Evolutionary conservation across 163 green algal genomes (phyloP), one percentile per base, ranked within the genome.

Genomic region (Scenedesmus sp.): DNA sequence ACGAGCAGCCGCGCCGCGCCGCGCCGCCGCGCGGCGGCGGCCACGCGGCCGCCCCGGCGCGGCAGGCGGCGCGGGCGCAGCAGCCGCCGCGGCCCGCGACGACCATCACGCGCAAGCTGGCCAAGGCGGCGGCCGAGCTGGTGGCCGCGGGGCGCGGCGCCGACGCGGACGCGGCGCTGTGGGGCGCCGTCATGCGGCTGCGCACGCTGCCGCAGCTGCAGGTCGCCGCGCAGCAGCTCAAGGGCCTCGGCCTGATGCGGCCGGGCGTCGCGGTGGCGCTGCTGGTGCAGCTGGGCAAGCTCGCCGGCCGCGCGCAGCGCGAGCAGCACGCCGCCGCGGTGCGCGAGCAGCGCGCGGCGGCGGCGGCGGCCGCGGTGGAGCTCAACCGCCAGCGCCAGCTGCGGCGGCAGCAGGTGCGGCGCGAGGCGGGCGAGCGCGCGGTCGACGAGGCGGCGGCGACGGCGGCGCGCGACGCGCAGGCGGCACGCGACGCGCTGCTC

Each of bases 201-300:
- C 29, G 24, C 7, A 34, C 45, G 1, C 22, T 71, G 20, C 6
- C 48, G 18, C 20, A 50, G 44, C 45, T 80, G 22, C 20, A 62
- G 33, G n/a, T 4, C 6, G 60, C 44, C 10, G 34, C 31, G 26
- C 50, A 63, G 22, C 24, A 7, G 14, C 51, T 76, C 11, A 34
- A 33, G 24, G n/a, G 39, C 1, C 26, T 18, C 1, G 33, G 29
- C 5, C 29, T 78, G 57, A n/a, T 78, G 70, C 70, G 58, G 26
- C 70, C 56, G 13, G 67, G 50, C 31, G 70, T 44, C 2, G 36
- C 62, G 11, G 44, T 50, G 9, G 70, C 70, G 3, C 20, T 70
- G 44, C 57, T 67, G n/a, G 57, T 70, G 20, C 70, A 62, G 57
- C 45, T 78, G 29, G 57, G 54, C 2, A 51, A 39, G 57, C 29